Base-by-base conservation (phyloP, 805 yeast genomes). In the Grigorovia humatica region DNA sequence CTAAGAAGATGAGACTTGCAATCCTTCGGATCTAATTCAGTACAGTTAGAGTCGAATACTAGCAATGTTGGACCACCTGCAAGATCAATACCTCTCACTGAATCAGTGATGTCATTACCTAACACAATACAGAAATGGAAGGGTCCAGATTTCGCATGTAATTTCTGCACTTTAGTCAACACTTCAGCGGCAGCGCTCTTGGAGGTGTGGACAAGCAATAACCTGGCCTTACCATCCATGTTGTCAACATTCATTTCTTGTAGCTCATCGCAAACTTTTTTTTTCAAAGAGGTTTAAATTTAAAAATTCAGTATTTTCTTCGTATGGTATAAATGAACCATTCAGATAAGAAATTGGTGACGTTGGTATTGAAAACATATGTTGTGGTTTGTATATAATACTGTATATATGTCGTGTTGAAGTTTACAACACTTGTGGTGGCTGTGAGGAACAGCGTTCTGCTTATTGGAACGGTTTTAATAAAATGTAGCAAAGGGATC, bases 91-190 rank as follows among this genome's bases (percentile, higher is more conserved):
- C 65, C 51, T 1, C 48, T 27, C 1, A 56, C 4, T 13, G 35
- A 30, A 8, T 46, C 42, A 0, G 17, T 46, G 0, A 72, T 62
- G 55, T 78, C 78, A 18, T 44, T 43, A 0, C 87, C 86, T 7
- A 83, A 57, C 5, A 82, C 59, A 1, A 83, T 43, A 0, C 77
- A 75, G 2, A 76, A 69, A 46, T 76, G 82, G 59, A 84, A 84
- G 0, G 88, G 88, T 0, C 89, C 89, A 45, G 80, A 81, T 57
- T 79, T 82, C 20, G 61, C 52, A 57, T 81, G 70, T 48, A 83
- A 72, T 1, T 69, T 54, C 57, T 79, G 76, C 4, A 81, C 73
- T 53, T 76, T 77, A 0, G 73, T 71, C 8, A 82, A 55, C 5
- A 68, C 63, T 2, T 57, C 52, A 8, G 66, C 61, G 1, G 67